Evolutionary conservation across 345 rosid genomes (phyloP), one percentile per base, ranked within the genome.

Genomic region (Acer saccharum): DNA sequence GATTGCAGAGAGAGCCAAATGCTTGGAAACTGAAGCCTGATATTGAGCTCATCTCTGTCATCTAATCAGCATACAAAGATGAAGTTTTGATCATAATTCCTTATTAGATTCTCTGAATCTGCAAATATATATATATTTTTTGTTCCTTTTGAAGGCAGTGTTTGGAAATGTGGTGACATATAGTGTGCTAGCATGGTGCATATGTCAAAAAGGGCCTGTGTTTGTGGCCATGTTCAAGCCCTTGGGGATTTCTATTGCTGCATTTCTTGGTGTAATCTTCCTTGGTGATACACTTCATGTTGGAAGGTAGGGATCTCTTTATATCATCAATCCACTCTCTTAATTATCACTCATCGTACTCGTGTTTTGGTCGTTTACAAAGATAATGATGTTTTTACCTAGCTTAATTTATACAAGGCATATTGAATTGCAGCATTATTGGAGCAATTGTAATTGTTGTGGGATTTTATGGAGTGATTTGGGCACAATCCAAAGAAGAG

Each of bases 151-250:
- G 0, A 50, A 88, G 93, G 93, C 89, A 25, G 44, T 88, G 9
- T 80, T 80, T 66, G 93, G 91, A 50, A 76, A 21, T 84, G 81
- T 83, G 83, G 72, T 81, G 63, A 69, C 84, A 25, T 82, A 10
- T 57, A 60, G 48, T 20, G 78, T 83, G 11, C 0, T 41, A 46
- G 74, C 89, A 67, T 88, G 90, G 87, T 84, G 89, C 84, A 80
- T 88, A 68, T 81, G 62, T 10, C 75, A 68, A 63, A 88, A 90
- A 83, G 93, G 93, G 68, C 91, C 93, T 4, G 81, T 87, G 21
- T 90, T 90, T 65, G 91, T 90, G 64, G 90, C 88, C 74, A 84
- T 81, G 83, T 90, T 90, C 84, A 88, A 84, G 74, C 91, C 93
- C 6, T 54, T 88, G 67, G 79, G 90, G 55, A 88, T 87, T 41